Evolutionary conservation across 179 eudicot species (phyloP), one percentile per base, ranked within the genome.

Genomic region (Spergularia azorica): DNA sequence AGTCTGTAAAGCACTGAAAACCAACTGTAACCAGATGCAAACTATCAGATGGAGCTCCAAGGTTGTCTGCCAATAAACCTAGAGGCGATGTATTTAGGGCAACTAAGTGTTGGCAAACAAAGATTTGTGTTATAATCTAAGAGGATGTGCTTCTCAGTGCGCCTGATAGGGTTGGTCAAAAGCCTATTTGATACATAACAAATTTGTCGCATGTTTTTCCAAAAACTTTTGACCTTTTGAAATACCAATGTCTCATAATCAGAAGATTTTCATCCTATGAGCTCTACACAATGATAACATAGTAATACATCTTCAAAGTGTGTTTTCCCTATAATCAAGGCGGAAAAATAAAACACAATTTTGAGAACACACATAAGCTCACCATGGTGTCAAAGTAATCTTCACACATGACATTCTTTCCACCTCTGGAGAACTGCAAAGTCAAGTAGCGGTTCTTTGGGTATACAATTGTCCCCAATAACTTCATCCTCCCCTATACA

Each of bases 341-440:
- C 12, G 26, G 7, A 4, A 26, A 57, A 51, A 73, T 15, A 39
- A n/a, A 48, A 65, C 1, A 71, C 38, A 20, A 43, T 43, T 43
- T 43, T 4, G 48, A 43, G 48, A 43, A n/a, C 57, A 38, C 57
- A 21, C 12, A 68, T 78, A 41, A 77, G 86, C 76, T 79, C 38
- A 93, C 98, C 97, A 95, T 88, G 48, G 88, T 89, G 70, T 95
- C 98, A 72, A 93, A 91, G 86, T 86, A 90, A 82, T 95, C 97
- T 77, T 93, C 97, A 65, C 98, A 95, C 81, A 86, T 86, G 72
- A 93, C 98, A 81, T 83, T 90, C 87, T 90, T 95, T 84, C 97
- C 98, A 69, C 97, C 90, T 88, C 73, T 85, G 9, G 98, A 93
- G 79, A 91, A 95, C 84, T 95, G 98, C 87, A 95, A 77, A 71